These are phyloP conservation scores for Exophiala calicioides DNA, from an alignment of 2,329 filamentous ascomycete genomes.

Conservation along the genomic window DNA sequence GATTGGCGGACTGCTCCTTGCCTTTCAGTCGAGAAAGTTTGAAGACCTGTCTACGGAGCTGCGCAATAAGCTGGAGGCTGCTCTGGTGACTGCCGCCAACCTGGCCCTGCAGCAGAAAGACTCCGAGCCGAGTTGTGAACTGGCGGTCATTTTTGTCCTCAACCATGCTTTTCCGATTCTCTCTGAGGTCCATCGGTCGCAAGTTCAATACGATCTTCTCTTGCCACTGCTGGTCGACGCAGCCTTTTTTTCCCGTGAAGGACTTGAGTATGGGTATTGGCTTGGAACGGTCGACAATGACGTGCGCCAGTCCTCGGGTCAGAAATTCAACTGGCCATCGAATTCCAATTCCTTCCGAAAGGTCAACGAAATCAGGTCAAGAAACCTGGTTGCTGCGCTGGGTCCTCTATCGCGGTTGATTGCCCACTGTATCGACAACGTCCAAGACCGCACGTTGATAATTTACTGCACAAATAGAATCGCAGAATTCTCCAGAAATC, in stretches of 20 bases:
- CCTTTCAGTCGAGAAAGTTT: conserved; percentile 50
- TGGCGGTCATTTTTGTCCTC: conserved; percentile 66
- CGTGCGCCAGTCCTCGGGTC: conserved; percentile 54
- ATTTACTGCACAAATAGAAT: conserved; percentile 59
- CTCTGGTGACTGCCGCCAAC: conserved; percentile 73
- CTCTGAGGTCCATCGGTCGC: conserved; percentile 58
- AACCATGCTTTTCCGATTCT: conserved; percentile 76
- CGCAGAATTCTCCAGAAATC: conserved; percentile 63
- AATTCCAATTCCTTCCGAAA: conserved; percentile 59
- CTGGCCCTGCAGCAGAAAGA: conserved; percentile 66
- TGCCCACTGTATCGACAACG: conserved; percentile 62
- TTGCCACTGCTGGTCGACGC: conserved; percentile 69
- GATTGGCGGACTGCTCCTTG: conserved; percentile 75
- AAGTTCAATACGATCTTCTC: conserved; percentile 67
- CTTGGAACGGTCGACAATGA: conserved; percentile 69
- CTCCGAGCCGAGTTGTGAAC: conserved; percentile 52
- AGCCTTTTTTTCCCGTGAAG: conserved; percentile 69
- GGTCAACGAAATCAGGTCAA: conserved; percentile 56
- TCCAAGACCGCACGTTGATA: conserved; percentile 47
- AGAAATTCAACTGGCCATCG: conserved; percentile 66
- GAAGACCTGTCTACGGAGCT: conserved; percentile 63
- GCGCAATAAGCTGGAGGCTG: conserved; percentile 68
- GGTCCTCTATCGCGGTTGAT: conserved; percentile 65
- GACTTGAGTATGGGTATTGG: conserved; percentile 75
- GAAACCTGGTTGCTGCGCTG: conserved; percentile 61